Percentiles rank a stretch among this genome's conserved stretches.
phyloP scores from a whole-genome alignment of 768 basidiomycete species.

The Trametes coccinea region DNA sequence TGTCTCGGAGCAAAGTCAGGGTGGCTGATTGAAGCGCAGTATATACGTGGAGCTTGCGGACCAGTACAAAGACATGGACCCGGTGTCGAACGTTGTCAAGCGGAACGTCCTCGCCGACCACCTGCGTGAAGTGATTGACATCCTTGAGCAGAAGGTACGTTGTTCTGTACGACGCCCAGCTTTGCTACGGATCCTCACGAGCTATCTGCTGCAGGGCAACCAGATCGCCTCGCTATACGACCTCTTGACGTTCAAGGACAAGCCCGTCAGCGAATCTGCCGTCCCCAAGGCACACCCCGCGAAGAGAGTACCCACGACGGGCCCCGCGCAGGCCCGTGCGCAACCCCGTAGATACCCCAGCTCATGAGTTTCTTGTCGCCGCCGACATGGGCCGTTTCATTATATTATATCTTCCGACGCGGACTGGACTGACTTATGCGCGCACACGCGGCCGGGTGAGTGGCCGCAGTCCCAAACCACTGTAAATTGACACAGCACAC shows the following conservation, averaged over 20 bases:
- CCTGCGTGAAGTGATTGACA: constrained; percentile 87
- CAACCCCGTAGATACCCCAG: constrained; percentile 10
- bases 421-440: no score
- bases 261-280: constrained; percentile 35
- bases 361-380: neutral
- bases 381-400: neutral
- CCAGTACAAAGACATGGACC: constrained; percentile 89
- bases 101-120: constrained; percentile 87
- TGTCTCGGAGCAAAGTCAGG: neutral
- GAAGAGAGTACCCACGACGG: neutral
- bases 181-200: neutral
- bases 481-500: neutral
- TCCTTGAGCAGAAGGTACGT: constrained; percentile 85
- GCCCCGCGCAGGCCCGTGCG: neutral
- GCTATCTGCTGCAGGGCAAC: constrained; percentile 63
- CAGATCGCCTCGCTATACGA: constrained; percentile 93
- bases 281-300: neutral
- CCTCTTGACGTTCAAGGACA: constrained; percentile 75
- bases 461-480: no score
- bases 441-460: no score
- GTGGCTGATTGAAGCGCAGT: constrained; percentile 40
- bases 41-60: constrained; percentile 90
- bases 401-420: no score
- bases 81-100: constrained; percentile 76
- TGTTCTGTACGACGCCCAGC: no score